Evolutionary conservation across 129 eudicot species (phyloP).

Genomic region (Pittosporum tobira): DNA sequence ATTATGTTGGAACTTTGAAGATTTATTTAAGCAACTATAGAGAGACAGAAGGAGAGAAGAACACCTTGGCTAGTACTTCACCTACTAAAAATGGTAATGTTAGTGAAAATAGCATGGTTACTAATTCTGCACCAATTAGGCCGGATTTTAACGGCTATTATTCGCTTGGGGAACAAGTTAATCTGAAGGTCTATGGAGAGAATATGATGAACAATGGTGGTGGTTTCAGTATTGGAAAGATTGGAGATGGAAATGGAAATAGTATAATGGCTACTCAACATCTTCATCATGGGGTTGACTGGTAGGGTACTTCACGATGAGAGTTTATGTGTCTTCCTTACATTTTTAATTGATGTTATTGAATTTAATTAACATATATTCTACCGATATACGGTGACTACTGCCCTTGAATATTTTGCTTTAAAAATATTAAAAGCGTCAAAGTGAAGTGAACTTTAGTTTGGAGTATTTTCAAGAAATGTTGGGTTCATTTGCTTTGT

Average conservation of each 20-base stretch:
- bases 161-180: neutral
- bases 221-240: neutral
- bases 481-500: neutral
- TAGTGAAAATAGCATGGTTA: neutral
- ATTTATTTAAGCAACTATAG: slow-evolving; percentile 28
- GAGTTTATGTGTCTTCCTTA: neutral
- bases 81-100: neutral
- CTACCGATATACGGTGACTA: neutral
- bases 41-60: slow-evolving; percentile 18
- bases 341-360: neutral
- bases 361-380: too few relatives aligned
- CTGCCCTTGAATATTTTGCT: neutral
- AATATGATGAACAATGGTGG: neutral
- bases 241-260: neutral
- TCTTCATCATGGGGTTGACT: neutral
- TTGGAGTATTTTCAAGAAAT: neutral
- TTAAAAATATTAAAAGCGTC: too few relatives aligned
- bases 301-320: neutral
- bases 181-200: neutral
- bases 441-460: neutral
- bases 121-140: neutral
- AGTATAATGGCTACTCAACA: neutral
- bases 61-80: neutral
- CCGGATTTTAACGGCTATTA: neutral
- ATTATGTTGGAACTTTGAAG: slow-evolving; percentile 26